Evolutionary conservation across 306 rosid species (phyloP).

Genomic region (Malus domestica): ASM211411v1 NC_041789.1:29262501-29263000

Average conservation of each 20-base stretch:
- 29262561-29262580: background rate
- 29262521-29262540: background rate
- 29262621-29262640: conserved; percentile 7
- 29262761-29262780: conserved; percentile 76
- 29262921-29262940: background rate
- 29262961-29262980: background rate
- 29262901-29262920: conserved; percentile 40
- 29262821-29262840: background rate
- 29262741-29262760: conserved; percentile 66
- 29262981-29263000: background rate
- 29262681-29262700: conserved; percentile 57
- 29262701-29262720: conserved; percentile 38
- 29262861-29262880: conserved; percentile 59
- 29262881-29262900: conserved; percentile 71
- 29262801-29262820: background rate
- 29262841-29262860: background rate
- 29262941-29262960: background rate
- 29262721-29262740: conserved; percentile 93
- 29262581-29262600: background rate
- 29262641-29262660: background rate
- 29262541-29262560: background rate
- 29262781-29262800: background rate
- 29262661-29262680: conserved; percentile 1
- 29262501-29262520: background rate
- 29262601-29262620: background rate